These are phyloP conservation scores for Polymyxa betae DNA, from an alignment of 208 protist genomes.

Conservation along the genomic window DNA sequence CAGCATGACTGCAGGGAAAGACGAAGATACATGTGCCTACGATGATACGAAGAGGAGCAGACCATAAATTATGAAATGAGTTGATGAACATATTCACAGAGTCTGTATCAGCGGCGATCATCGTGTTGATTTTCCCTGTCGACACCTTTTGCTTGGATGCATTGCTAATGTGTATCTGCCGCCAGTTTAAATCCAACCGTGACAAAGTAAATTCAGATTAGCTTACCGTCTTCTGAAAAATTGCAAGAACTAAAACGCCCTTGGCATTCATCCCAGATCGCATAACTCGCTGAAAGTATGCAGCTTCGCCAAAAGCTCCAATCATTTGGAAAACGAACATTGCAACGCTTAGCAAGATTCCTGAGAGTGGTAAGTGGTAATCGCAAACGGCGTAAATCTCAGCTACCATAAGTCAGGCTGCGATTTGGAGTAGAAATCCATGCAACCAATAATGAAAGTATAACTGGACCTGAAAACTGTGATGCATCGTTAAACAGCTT, in stretches of 20 bases:
- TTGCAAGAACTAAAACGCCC: background rate
- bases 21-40: background rate
- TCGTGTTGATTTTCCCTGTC: conserved; percentile 32
- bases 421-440: conserved; percentile 30
- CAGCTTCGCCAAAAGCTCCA: conserved; percentile 50
- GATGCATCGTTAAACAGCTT: conserved; percentile 56
- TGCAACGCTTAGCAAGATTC: background rate
- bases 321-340: conserved; percentile 58
- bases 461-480: conserved; percentile 55
- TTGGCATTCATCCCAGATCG: conserved; percentile 53
- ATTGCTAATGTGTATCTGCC: background rate
- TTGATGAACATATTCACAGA: conserved; percentile 36
- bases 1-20: background rate
- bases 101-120: conserved; percentile 48
- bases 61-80: conserved; percentile 54
- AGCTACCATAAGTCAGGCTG: background rate
- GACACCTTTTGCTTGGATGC: conserved; percentile 23
- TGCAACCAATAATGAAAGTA: conserved; percentile 6
- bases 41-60: conserved; percentile 56
- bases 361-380: background rate
- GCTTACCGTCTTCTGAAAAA: background rate
- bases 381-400: background rate
- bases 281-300: conserved; percentile 58
- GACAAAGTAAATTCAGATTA: background rate
- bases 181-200: background rate